These are phyloP conservation scores for Hibiscus mutabilis DNA, from an alignment of 345 rosid species.

Conservation along the genomic window DNA sequence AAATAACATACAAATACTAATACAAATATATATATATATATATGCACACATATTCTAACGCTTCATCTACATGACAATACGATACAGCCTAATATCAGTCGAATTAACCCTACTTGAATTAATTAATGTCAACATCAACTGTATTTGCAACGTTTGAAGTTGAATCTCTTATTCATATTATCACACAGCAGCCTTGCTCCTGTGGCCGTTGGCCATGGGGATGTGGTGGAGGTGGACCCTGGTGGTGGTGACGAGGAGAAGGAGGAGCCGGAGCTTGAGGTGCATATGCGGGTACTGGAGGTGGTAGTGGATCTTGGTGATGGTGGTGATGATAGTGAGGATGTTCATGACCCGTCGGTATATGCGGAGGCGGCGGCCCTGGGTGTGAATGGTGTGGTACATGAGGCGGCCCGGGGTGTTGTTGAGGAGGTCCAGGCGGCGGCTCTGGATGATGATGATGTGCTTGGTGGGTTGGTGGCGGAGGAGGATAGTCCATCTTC, in stretches of 20 bases:
- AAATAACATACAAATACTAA: no score
- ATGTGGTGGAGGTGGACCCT: background rate
- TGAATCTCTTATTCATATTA: background rate
- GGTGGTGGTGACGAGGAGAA: no score
- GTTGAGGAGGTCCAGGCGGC: background rate
- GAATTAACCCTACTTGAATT: background rate
- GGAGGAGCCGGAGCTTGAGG: constrained; percentile 3
- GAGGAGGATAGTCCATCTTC: background rate
- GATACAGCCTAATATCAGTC: no score
- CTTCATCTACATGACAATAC: no score
- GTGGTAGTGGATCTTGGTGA: background rate
- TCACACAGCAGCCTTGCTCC: background rate
- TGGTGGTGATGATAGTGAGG: background rate
- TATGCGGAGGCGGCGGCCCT: background rate
- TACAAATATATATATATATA: no score
- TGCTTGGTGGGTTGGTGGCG: background rate
- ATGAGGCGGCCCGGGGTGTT: constrained; percentile 10
- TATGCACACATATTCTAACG: no score
- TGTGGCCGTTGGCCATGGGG: constrained; percentile 7
- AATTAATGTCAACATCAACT: background rate
- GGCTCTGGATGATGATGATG: background rate
- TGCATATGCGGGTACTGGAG: background rate
- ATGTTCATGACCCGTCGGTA: background rate
- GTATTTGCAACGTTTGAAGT: background rate
- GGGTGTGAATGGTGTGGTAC: no score